Evolutionary conservation across 2,329 filamentous ascomycete genomes (phyloP).

Genomic region (Chrysoporthe puriensis): DNA sequence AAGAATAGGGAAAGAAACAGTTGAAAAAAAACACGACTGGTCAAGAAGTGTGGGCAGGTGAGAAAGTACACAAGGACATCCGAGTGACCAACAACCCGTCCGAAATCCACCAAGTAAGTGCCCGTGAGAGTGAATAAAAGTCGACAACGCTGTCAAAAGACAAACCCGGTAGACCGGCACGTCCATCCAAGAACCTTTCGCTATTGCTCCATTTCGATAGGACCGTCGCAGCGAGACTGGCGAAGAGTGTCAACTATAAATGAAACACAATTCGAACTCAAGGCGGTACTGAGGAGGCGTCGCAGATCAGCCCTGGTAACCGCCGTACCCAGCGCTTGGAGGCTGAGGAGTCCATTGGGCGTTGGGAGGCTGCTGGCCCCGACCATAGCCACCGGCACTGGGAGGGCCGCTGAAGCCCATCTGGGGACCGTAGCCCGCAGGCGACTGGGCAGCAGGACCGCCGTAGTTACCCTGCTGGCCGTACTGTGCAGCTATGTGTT

Average conservation of each 20-base stretch:
- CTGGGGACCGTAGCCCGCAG: conserved; percentile 66
- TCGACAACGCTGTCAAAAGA: conserved; percentile 15
- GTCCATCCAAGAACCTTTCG: conserved; percentile 14
- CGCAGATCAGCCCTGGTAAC: conserved; percentile 61
- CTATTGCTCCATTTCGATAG: conserved; percentile 4
- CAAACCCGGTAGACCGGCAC: background rate
- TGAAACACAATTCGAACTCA: conserved; percentile 1
- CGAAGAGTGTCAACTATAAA: conserved; percentile 1
- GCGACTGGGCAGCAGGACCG: conserved; percentile 60
- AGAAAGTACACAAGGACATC: background rate
- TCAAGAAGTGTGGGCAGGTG: conserved; percentile 11
- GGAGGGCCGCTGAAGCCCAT: conserved; percentile 73
- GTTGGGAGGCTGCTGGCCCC: conserved; percentile 66
- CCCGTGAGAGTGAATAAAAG: conserved; percentile 6
- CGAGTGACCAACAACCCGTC: background rate
- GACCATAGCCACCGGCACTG: conserved; percentile 83
- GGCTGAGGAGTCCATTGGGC: conserved; percentile 57
- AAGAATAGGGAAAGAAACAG: conserved; percentile 25
- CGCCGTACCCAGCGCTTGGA: conserved; percentile 64
- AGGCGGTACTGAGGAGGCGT: background rate
- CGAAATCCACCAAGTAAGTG: background rate
- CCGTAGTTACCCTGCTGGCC: conserved; percentile 71
- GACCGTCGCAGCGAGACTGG: background rate
- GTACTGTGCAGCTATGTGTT: conserved; percentile 55
- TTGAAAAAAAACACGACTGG: conserved; percentile 24